Conservation (phyloP, 345 rosid species). For the Melastoma malabathricum region DNA sequence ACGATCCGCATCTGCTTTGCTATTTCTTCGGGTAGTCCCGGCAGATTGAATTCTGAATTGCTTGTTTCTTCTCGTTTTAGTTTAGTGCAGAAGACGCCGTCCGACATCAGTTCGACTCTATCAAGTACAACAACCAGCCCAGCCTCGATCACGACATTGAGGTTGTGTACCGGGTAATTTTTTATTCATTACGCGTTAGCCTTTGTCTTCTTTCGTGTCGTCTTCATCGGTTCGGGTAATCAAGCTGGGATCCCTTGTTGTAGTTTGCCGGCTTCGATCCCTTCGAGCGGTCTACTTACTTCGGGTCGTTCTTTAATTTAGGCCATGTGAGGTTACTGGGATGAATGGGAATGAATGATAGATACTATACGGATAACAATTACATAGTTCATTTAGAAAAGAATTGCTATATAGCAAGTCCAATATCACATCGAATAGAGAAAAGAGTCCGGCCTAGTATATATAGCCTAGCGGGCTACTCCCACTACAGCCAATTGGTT, state of each 20-base stretch:
- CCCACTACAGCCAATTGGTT: too few species aligned
- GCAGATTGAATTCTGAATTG: too few species aligned
- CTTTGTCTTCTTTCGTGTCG: neutral
- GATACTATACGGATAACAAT: too few species aligned
- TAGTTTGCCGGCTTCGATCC: constrained; percentile 99
- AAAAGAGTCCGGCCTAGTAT: too few species aligned
- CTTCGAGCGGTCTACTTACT: constrained; percentile 80
- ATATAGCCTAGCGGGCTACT: too few species aligned
- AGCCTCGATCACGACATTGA: constrained; percentile 80
- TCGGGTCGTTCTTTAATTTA: constrained; percentile 84
- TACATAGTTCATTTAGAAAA: too few species aligned
- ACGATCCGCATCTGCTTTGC: too few species aligned
- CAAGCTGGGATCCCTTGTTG: constrained; percentile 4
- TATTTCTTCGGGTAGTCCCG: too few species aligned
- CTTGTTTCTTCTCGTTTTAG: constrained; percentile 22
- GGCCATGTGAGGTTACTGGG: constrained; percentile 50
- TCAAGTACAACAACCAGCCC: constrained; percentile 78
- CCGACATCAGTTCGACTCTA: constrained; percentile 63
- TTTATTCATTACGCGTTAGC: neutral
- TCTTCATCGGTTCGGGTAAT: neutral
- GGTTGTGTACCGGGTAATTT: constrained; percentile 79
- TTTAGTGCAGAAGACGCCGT: constrained; percentile 90
- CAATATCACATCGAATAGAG: too few species aligned
- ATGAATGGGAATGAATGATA: too few species aligned
- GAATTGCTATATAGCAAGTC: too few species aligned